Conservation (phyloP, 805 yeast genomes). For the Metschnikowia reukaufii region DNA sequence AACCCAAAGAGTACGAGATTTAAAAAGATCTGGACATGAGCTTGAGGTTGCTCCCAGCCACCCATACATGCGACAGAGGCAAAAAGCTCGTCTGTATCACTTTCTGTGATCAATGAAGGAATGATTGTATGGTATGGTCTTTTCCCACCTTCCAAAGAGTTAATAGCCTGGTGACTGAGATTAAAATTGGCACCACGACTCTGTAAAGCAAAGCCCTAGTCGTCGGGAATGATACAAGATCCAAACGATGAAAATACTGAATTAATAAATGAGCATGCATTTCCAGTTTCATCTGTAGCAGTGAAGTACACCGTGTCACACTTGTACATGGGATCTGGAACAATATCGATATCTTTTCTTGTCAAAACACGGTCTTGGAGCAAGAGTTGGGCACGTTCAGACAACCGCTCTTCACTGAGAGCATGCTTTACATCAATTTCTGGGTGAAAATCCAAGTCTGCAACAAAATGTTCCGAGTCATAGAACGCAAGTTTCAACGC, state of each 20-base stretch:
- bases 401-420: slow-evolving; percentile 29
- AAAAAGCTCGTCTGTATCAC: slow-evolving; percentile 38
- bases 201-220: slow-evolving; percentile 67
- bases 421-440: slow-evolving; percentile 41
- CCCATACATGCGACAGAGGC: slow-evolving; percentile 86
- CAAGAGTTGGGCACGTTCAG: slow-evolving; percentile 11
- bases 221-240: slow-evolving; percentile 63
- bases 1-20: slow-evolving; percentile 62
- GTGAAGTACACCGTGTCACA: slow-evolving; percentile 21
- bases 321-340: slow-evolving; percentile 18
- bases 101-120: slow-evolving; percentile 71
- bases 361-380: slow-evolving; percentile 9
- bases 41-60: slow-evolving; percentile 84
- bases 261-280: slow-evolving; percentile 75
- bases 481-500: slow-evolving; percentile 69
- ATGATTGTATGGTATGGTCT: slow-evolving; percentile 82
- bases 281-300: slow-evolving; percentile 15
- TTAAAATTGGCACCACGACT: slow-evolving; percentile 79
- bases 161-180: slow-evolving; percentile 54
- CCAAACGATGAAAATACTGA: slow-evolving; percentile 73
- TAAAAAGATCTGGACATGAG: slow-evolving; percentile 74
- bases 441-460: slow-evolving; percentile 52
- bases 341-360: slow-evolving; percentile 16
- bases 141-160: slow-evolving; percentile 65
- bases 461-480: slow-evolving; percentile 72